Base-by-base conservation (phyloP, 306 rosid species). In the Citrullus mucosospermus region DNA sequence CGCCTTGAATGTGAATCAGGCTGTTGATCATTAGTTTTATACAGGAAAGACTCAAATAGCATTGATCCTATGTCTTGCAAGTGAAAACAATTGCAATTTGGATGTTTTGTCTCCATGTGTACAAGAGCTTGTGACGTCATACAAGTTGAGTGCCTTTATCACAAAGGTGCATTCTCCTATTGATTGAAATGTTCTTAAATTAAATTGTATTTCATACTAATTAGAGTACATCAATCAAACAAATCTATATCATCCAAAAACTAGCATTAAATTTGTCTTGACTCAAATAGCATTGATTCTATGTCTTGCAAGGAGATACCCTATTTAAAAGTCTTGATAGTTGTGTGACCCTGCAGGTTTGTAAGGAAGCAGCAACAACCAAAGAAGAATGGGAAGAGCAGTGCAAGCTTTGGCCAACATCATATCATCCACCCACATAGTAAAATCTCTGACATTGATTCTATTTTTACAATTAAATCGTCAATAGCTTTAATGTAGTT, bases 321-420 rank as follows among this genome's bases (percentile, higher is more conserved):
- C 9, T 70, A 46, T 70, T 70, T 14, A 22, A 1, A 15, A 46
- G 8, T 69, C 41, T 39, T 60, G 18, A 78, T 67, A 65, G 36
- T 78, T 62, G 38, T 44, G 50, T 70, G 30, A 22, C 69, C 81
- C 84, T 25, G 28, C 28, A 95, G 98, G 96, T 95, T 66, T 87
- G 93, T 87, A 91, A 89, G 81, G 84, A 82, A 86, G 93, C 88
- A 18, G 93, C 97, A 75, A 84, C 81, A 34, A 88, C 98, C 50
- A 95, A 95, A 85, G 97, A 91, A 84, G 97, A 92, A 85, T 95
- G 98, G 98, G 97, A 89, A 83, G 98, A 92, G 81, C 98, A 95
- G 65, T 92, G 97, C 89, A 95, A 95, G 83, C 62, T 91, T 73
- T 95, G 98, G 97, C 97, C 97, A 77, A 95, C 97, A 10, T 92